Evolutionary conservation across 2,329 filamentous ascomycete species (phyloP).

Genomic region (Grosmannia clavigera): DNA sequence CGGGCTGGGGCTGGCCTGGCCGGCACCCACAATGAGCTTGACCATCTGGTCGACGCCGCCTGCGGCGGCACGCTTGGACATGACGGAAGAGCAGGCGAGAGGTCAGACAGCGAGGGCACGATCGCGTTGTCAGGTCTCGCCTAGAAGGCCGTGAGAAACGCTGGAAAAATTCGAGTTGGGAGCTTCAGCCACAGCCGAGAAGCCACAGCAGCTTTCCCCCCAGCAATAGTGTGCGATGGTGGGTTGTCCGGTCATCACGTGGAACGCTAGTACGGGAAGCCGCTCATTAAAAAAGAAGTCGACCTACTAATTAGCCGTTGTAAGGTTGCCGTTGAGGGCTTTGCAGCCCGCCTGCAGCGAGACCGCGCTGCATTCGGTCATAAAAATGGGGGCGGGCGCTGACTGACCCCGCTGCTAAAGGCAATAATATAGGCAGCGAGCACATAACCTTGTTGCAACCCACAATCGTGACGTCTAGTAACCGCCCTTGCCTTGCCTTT

Average conservation of each 20-base stretch:
- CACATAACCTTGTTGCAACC: background rate
- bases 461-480: slow-evolving; percentile 3
- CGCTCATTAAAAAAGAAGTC: background rate
- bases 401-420: background rate
- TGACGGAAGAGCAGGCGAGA: slow-evolving; percentile 16
- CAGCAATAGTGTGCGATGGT: background rate
- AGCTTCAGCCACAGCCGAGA: background rate
- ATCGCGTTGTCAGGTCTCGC: background rate
- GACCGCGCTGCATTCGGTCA: background rate
- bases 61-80: slow-evolving; percentile 38
- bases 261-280: background rate
- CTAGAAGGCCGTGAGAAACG: background rate
- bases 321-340: background rate
- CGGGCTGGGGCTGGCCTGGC: slow-evolving; percentile 86
- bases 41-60: slow-evolving; percentile 59
- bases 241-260: background rate
- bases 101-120: background rate
- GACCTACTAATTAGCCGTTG: background rate
- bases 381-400: background rate
- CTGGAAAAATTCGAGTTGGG: background rate
- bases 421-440: background rate
- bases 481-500: background rate
- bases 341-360: background rate
- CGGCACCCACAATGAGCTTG: slow-evolving; percentile 94
- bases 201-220: background rate